Evolutionary conservation across 164 flowering plant species (phyloP).

Genomic region (Platanus orientalis): DNA sequence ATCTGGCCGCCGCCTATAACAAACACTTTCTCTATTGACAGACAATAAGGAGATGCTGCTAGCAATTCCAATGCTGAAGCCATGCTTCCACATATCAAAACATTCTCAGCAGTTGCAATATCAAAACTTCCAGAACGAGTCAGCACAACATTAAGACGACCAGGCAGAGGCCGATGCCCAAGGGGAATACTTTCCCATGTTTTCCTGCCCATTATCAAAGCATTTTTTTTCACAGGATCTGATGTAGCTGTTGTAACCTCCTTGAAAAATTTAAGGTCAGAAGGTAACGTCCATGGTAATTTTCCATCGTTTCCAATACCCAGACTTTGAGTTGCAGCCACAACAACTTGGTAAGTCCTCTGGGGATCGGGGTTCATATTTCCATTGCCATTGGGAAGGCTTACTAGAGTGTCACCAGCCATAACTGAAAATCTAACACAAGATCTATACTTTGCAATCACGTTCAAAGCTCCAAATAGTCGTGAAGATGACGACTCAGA

Average conservation of each 20-base stretch:
- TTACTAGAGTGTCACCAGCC: conserved; percentile 31
- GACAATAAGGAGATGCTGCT: conserved; percentile 70
- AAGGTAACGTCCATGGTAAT: conserved; percentile 83
- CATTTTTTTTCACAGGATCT: conserved; percentile 77
- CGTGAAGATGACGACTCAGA: conserved; percentile 5
- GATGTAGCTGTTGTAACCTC: conserved; percentile 59
- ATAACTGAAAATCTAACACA: conserved; percentile 24
- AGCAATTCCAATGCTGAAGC: conserved; percentile 70
- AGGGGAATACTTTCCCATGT: conserved; percentile 93
- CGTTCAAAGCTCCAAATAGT: conserved; percentile 2
- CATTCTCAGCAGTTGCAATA: conserved; percentile 78
- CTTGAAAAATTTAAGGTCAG: conserved; percentile 79
- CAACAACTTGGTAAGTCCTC: conserved; percentile 84
- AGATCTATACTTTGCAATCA: not conserved
- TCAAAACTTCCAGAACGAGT: conserved; percentile 82
- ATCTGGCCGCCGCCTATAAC: conserved; percentile 92
- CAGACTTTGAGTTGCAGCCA: conserved; percentile 75
- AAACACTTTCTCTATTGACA: conserved; percentile 80
- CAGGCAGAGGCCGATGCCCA: conserved; percentile 67
- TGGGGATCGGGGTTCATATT: conserved; percentile 28
- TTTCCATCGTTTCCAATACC: conserved; percentile 95
- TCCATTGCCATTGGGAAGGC: conserved; percentile 37
- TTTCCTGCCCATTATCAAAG: conserved; percentile 93
- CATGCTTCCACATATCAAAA: conserved; percentile 81
- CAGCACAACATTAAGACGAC: conserved; percentile 85